phyloP scores from a whole-genome alignment of 805 yeast species.

The Yarrowia phangngaensis region DNA sequence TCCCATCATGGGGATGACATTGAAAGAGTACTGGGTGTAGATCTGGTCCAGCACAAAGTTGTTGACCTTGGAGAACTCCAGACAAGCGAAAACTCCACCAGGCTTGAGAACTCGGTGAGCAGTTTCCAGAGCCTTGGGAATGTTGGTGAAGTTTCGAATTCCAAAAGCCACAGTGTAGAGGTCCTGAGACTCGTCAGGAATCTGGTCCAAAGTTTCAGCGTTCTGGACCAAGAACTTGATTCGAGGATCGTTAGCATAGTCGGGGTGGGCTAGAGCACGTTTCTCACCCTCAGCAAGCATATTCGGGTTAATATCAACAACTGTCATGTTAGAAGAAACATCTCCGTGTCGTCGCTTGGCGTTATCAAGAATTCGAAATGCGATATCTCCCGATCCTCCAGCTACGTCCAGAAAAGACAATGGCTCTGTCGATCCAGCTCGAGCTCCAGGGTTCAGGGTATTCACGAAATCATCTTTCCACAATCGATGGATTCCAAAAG shows the following conservation, averaged over 20 bases:
- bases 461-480: constrained; percentile 92
- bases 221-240: constrained; percentile 83
- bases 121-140: constrained; percentile 90
- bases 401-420: constrained; percentile 91
- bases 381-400: constrained; percentile 98
- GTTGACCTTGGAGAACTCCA: constrained; percentile 90
- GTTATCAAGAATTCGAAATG: constrained; percentile 89
- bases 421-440: constrained; percentile 75
- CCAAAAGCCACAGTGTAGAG: constrained; percentile 97
- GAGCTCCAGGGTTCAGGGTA: constrained; percentile 85
- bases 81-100: constrained; percentile 95
- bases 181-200: constrained; percentile 84
- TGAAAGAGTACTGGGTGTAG: constrained; percentile 86
- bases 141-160: constrained; percentile 90
- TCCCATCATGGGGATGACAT: constrained; percentile 87
- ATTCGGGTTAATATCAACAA: constrained; percentile 92
- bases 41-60: constrained; percentile 68
- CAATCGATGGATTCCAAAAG: constrained; percentile 86
- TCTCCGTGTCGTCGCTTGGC: constrained; percentile 78
- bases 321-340: constrained; percentile 70
- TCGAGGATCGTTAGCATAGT: constrained; percentile 64
- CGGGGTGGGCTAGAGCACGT: constrained; percentile 55
- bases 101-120: constrained; percentile 95
- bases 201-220: constrained; percentile 82
- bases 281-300: constrained; percentile 91